Evolutionary conservation across 1,284 basidiomycete genomes (phyloP).

Genomic region (Vanrija pseudolonga): DNA sequence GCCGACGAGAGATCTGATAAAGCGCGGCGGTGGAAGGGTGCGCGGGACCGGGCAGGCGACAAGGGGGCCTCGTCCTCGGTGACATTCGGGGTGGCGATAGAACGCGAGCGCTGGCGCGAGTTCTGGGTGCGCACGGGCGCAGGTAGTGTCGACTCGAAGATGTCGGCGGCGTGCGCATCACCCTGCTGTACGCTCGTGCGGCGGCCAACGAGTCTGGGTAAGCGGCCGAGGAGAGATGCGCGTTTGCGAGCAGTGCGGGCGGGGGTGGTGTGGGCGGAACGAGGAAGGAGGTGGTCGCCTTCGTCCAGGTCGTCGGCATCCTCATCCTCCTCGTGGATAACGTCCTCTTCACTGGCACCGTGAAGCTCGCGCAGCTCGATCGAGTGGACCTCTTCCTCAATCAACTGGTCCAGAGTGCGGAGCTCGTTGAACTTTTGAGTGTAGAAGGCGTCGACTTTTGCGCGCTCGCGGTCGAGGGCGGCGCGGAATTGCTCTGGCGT

Average conservation of each 20-base stretch:
- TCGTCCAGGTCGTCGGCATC: slow-evolving; percentile 59
- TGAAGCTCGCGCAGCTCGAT: slow-evolving; percentile 64
- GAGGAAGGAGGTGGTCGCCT: slow-evolving; percentile 22
- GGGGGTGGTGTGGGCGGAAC: slow-evolving; percentile 2
- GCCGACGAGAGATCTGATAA: slow-evolving; percentile 28
- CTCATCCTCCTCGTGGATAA: slow-evolving; percentile 55
- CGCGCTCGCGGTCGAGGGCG: slow-evolving; percentile 75
- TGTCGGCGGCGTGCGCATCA: slow-evolving; percentile 34
- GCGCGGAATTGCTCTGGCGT: slow-evolving; percentile 64
- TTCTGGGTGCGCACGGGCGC: slow-evolving; percentile 16
- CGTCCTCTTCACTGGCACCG: slow-evolving; percentile 44
- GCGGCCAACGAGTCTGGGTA: slow-evolving; percentile 4
- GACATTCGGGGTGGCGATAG: background rate
- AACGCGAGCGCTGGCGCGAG: slow-evolving; percentile 14
- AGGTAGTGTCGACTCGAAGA: slow-evolving; percentile 41
- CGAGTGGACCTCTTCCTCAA: slow-evolving; percentile 64
- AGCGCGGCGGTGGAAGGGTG: slow-evolving; percentile 16
- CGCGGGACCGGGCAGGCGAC: slow-evolving; percentile 11
- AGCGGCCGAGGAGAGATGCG: slow-evolving; percentile 20
- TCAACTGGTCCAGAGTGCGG: slow-evolving; percentile 58
- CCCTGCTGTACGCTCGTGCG: slow-evolving; percentile 7
- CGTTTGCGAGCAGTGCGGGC: slow-evolving; percentile 17
- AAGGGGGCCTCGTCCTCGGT: background rate
- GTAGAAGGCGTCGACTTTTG: slow-evolving; percentile 82
- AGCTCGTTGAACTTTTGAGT: slow-evolving; percentile 70